Evolutionary conservation across 805 yeast species (phyloP).

Genomic region (Starmerella riodocensis): DNA sequence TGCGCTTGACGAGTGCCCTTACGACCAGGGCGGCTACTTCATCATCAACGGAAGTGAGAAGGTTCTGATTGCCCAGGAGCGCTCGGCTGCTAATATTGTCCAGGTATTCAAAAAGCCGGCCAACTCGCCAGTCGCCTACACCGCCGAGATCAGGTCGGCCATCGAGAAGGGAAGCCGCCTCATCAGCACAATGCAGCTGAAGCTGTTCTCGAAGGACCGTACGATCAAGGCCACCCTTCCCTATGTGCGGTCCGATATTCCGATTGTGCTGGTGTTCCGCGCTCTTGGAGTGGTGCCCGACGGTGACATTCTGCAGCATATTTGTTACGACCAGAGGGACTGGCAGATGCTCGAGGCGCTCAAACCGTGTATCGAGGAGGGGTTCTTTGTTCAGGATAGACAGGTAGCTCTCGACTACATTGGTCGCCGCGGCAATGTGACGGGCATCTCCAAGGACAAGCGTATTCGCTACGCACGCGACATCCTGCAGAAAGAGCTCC

Average conservation of each 20-base stretch:
- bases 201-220: conserved; percentile 65
- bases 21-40: conserved; percentile 99
- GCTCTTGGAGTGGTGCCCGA: conserved; percentile 98
- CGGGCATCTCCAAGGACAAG: conserved; percentile 92
- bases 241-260: conserved; percentile 90
- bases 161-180: conserved; percentile 94
- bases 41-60: conserved; percentile 97
- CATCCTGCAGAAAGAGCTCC: conserved; percentile 85
- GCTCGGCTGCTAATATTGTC: conserved; percentile 96
- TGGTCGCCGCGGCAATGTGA: conserved; percentile 95
- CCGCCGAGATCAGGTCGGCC: conserved; percentile 95
- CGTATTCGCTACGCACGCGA: conserved; percentile 98
- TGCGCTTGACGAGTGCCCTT: conserved; percentile 95
- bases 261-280: conserved; percentile 91
- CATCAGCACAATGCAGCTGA: conserved; percentile 86
- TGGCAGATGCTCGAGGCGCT: conserved; percentile 99
- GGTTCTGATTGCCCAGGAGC: conserved; percentile 95
- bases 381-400: conserved; percentile 93
- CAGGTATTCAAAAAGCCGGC: conserved; percentile 97
- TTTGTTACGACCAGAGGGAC: conserved; percentile 92
- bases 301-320: conserved; percentile 96
- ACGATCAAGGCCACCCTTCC: conserved; percentile 94
- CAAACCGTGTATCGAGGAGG: conserved; percentile 98
- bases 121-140: conserved; percentile 88
- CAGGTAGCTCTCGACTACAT: conserved; percentile 96